Evolutionary conservation across 2,329 filamentous ascomycete genomes (phyloP), one percentile per base, ranked within the genome.

Genomic region (Aureobasidium zeae): DNA sequence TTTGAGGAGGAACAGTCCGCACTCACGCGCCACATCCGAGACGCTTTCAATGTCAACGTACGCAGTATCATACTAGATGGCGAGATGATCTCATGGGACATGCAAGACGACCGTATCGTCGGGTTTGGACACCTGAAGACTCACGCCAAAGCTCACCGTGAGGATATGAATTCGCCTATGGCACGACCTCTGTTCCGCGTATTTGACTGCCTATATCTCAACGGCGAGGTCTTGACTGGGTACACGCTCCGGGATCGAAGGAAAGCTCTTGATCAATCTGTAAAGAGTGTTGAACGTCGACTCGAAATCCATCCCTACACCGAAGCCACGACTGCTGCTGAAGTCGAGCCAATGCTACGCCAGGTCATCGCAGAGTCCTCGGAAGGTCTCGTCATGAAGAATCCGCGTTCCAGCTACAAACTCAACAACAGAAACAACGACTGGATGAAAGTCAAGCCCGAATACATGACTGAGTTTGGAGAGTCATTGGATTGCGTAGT

Each of bases 71-170:
- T 98, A 37, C 71, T 98, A 0, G 91, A 98, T 55, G 91, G 91
- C 8, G 91, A 98, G 61, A 98, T 98, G 91, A 87, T 98, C 46
- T 94, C 88, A 0, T 98, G 91, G 91, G 86, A 96, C 57, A 84
- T 87, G 48, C 77, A 81, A 32, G 71, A 83, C 37, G 83, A 94
- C 64, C 83, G 83, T 44, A 83, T 91, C 41, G 82, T 94, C 12
- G 79, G 83, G 0, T 98, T 98, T 60, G 91, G 91, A 6, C 93
- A 86, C 0, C 71, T 98, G 36, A 98, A 98, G 64, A 89, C 86
- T 1, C 89, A 88, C 0, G 89, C 89, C 0, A 64, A 94, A 22
- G 73, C 80, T 0, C 84, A 89, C 55, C 81, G 88, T 56, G 76
- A 79, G 49, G 86, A 88, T 50, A 81, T 79, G 0, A 80, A 75